Evolutionary conservation across 1,139 yeast species (phyloP), one percentile per base, ranked within the genome.

Genomic region (Debaryomyces coudertii): DNA sequence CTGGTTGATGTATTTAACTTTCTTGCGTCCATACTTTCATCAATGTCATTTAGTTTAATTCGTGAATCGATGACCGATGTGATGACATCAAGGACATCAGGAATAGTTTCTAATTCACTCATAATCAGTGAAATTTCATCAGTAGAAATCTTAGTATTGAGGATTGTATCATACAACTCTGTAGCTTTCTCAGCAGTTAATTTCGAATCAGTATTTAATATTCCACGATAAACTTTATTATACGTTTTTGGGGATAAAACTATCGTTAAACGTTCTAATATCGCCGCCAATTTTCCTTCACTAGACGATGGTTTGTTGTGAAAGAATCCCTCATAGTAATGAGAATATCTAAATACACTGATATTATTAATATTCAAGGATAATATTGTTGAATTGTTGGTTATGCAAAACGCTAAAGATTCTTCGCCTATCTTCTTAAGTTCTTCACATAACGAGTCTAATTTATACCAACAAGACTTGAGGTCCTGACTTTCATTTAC

Each of bases 391-490:
- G 48, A 43, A 4, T 54, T 40, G 9, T 44, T 51, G 6, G 46
- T 40, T 9, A 49, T 22, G 11, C 50, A 46, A 11, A 63, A 45
- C 1, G 60, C 43, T 31, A 68, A 52, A 3, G 84, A 75, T 57
- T 87, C 93, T 48, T 76, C 76, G 33, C 82, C 72, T 43, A 76
- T 74, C 44, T 77, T 82, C 49, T 76, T 77, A 47, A 87, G 73
- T 56, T 89, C 95, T 47, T 79, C 82, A 59, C 92, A 85, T 29
- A 86, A 66, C 3, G 85, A 72, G 47, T 79, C 80, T 46, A 87
- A 76, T 51, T 82, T 78, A 41, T 73, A 66, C 90, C 92, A 85
- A 18, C 60, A 48, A 7, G 47, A 40, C 36, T 46, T 53, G 9
- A 40, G 42, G 50, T 40, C 58, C 46, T 42, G 50, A 29, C 43